Conservation (phyloP, 2,329 filamentous ascomycete species). For the Simplicillium sp. region DNA sequence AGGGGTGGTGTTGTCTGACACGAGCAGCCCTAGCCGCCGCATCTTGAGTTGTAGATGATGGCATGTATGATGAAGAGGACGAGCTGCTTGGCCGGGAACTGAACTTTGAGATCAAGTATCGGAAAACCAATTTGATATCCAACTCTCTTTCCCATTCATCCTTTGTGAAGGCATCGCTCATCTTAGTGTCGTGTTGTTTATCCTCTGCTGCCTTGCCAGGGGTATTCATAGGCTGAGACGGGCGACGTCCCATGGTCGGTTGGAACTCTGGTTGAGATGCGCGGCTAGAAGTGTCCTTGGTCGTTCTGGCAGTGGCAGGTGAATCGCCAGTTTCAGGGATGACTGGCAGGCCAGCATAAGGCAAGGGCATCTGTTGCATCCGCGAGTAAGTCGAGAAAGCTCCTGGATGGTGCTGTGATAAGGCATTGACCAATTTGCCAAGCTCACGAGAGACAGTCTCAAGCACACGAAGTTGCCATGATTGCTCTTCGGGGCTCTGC, state of each 20-base stretch:
- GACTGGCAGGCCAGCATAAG: conserved; percentile 70
- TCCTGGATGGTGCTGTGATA: conserved; percentile 72
- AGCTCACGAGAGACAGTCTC: conserved; percentile 82
- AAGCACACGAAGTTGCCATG: conserved; percentile 71
- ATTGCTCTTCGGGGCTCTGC: conserved; percentile 23
- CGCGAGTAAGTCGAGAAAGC: conserved; percentile 77
- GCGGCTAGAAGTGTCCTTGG: conserved; percentile 7
- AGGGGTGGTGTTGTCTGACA: conserved; percentile 81
- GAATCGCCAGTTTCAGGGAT: conserved; percentile 42
- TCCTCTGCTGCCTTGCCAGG: conserved; percentile 15
- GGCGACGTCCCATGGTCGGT: conserved; percentile 31
- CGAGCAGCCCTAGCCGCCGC: conserved; percentile 69
- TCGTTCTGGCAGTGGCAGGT: conserved; percentile 12
- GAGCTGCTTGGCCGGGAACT: conserved; percentile 36
- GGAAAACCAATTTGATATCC: conserved; percentile 85
- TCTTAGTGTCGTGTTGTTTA: conserved; percentile 13
- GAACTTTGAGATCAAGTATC: conserved; percentile 73
- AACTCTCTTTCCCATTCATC: conserved; percentile 93
- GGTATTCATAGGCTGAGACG: conserved; percentile 24
- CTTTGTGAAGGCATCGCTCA: conserved; percentile 39
- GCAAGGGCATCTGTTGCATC: conserved; percentile 53
- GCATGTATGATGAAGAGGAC: conserved; percentile 34
- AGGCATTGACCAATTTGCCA: conserved; percentile 69
- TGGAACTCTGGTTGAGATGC: conserved; percentile 29
- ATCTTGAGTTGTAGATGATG: conserved; percentile 48